These are phyloP conservation scores for Cochlearia excelsa DNA, from an alignment of 345 rosid genomes.

Conservation along the genomic window DNA sequence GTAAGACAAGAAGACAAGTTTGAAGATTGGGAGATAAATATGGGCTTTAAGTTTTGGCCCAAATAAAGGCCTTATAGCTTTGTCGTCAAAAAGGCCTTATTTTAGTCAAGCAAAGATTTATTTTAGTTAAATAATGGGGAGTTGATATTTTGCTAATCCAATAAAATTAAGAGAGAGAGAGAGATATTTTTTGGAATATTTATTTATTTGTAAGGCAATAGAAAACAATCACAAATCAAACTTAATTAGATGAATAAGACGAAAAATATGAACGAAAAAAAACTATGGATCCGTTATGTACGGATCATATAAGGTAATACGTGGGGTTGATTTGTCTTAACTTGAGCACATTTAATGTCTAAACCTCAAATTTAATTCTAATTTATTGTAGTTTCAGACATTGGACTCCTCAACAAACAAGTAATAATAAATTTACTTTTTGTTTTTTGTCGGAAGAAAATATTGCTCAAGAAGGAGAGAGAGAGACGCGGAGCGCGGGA, in stretches of 20 bases:
- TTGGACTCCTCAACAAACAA: slow-evolving; percentile 1
- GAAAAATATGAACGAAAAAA: neutral
- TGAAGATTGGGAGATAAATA: too few species aligned
- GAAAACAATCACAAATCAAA: neutral
- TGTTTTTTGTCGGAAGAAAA: slow-evolving; percentile 23
- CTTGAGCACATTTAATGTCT: slow-evolving; percentile 24
- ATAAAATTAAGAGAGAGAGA: neutral
- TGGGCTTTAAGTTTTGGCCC: too few species aligned
- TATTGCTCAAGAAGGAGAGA: slow-evolving; percentile 23
- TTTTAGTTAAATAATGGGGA: neutral
- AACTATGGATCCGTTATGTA: neutral
- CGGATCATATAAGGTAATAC: neutral
- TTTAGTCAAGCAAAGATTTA: neutral
- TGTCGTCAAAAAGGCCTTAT: too few species aligned
- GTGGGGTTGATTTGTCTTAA: slow-evolving; percentile 23
- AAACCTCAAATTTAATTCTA: slow-evolving; percentile 6
- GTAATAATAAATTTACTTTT: neutral
- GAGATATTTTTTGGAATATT: too few species aligned
- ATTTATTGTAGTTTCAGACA: slow-evolving; percentile 22
- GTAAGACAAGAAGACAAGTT: neutral
- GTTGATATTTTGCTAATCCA: neutral
- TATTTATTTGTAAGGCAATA: too few species aligned
- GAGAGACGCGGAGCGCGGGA: slow-evolving; percentile 30
- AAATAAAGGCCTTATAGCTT: too few species aligned
- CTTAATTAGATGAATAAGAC: neutral